These are phyloP conservation scores for Dactylellina sp. DNA, from an alignment of 2,329 filamentous ascomycete genomes.

Conservation along the genomic window DNA sequence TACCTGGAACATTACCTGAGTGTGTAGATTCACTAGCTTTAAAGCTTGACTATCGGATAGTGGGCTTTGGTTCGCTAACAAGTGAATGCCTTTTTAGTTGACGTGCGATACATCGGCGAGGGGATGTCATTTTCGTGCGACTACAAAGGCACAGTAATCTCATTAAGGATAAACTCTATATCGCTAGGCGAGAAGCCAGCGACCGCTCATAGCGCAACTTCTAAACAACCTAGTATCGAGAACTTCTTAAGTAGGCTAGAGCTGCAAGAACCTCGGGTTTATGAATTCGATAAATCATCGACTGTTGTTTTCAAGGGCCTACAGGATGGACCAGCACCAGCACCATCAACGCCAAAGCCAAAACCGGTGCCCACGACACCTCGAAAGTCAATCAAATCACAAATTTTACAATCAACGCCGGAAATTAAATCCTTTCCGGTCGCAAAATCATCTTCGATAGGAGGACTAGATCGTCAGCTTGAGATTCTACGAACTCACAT, in stretches of 20 bases:
- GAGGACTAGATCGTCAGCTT: conserved; percentile 58
- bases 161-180: conserved; percentile 36
- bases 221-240: conserved; percentile 5
- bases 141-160: conserved; percentile 38
- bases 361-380: conserved; percentile 35
- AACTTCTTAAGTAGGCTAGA: conserved; percentile 20
- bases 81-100: conserved; percentile 7
- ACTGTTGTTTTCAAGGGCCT: conserved; percentile 53
- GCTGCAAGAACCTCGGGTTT: conserved; percentile 38
- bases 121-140: conserved; percentile 41
- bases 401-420: conserved; percentile 5
- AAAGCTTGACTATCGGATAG: background rate
- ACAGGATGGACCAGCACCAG: conserved; percentile 25
- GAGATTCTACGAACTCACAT: conserved; percentile 58
- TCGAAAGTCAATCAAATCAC: conserved; percentile 20
- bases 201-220: background rate
- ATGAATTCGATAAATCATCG: conserved; percentile 45
- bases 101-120: conserved; percentile 36
- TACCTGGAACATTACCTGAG: conserved; percentile 60
- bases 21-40: conserved; percentile 45
- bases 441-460: conserved; percentile 59
- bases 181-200: conserved; percentile 24
- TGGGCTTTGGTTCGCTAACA: conserved; percentile 22
- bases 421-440: conserved; percentile 43
- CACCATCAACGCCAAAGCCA: conserved; percentile 35